These are phyloP conservation scores for Globisporangium ultimum DNA, from an alignment of 352 stramenopile species.

Conservation along the genomic window DNA sequence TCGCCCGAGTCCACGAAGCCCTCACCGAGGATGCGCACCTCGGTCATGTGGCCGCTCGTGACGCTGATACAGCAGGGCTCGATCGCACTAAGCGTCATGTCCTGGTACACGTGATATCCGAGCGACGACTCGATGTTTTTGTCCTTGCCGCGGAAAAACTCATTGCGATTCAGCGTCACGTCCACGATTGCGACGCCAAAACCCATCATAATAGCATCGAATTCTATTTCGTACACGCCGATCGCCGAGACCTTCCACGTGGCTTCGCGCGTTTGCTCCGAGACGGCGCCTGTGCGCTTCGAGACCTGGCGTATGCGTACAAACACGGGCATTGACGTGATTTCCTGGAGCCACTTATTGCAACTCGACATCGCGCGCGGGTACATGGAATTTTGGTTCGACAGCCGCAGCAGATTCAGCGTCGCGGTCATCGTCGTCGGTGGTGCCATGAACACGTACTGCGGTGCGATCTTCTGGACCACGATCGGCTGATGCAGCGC, in stretches of 20 bases:
- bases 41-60: conserved; percentile 46
- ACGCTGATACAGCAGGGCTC: conserved; percentile 63
- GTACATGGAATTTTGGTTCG: conserved; percentile 11
- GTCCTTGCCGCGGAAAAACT: conserved; percentile 45
- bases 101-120: conserved; percentile 48
- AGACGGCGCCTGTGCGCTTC: conserved; percentile 43
- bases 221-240: conserved; percentile 59
- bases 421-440: conserved; percentile 35
- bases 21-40: conserved; percentile 50
- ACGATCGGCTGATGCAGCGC: conserved; percentile 47
- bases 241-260: conserved; percentile 52
- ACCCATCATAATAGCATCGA: conserved; percentile 49
- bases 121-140: conserved; percentile 29
- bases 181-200: conserved; percentile 49
- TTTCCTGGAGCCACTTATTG: conserved; percentile 26
- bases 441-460: conserved; percentile 56
- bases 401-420: conserved; percentile 58
- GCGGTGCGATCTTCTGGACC: conserved; percentile 44
- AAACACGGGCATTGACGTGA: conserved; percentile 47
- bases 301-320: conserved; percentile 50
- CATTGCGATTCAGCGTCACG: conserved; percentile 45
- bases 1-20: conserved; percentile 65
- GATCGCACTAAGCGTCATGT: conserved; percentile 36
- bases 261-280: conserved; percentile 45
- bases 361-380: not conserved